These are phyloP conservation scores for Fusarium hainanense DNA, from an alignment of 2,329 filamentous ascomycete genomes.

Conservation along the genomic window DNA sequence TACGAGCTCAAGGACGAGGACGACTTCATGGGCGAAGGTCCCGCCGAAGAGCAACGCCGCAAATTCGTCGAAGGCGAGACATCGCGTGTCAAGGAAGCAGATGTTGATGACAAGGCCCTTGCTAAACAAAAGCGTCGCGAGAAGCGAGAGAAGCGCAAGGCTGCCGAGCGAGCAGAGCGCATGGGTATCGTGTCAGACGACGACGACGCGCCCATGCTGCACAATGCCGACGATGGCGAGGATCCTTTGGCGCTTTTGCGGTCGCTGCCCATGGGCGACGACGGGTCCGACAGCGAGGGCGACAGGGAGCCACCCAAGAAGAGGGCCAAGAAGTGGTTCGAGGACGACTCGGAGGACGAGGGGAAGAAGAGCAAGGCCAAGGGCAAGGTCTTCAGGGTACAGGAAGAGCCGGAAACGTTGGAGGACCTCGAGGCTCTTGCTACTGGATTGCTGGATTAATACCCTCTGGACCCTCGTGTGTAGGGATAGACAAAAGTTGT, in stretches of 20 bases:
- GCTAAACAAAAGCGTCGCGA: conserved; percentile 82
- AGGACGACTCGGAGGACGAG: conserved; percentile 72
- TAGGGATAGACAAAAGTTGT: conserved; percentile 39
- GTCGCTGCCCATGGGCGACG: conserved; percentile 62
- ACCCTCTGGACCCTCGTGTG: conserved; percentile 43
- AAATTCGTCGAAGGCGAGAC: conserved; percentile 83
- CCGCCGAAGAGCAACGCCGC: conserved; percentile 78
- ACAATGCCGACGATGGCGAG: conserved; percentile 45
- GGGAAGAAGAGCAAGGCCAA: conserved; percentile 50
- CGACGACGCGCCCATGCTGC: conserved; percentile 50
- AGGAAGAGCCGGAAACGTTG: conserved; percentile 79
- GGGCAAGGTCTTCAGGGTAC: conserved; percentile 69
- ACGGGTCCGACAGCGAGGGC: conserved; percentile 49
- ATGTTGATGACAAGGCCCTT: conserved; percentile 83
- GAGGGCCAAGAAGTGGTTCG: conserved; percentile 83
- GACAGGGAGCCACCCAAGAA: conserved; percentile 60
- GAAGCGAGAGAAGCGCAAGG: conserved; percentile 80
- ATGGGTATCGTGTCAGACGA: conserved; percentile 43
- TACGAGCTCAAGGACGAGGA: conserved; percentile 91
- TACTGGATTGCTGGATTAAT: conserved; percentile 72
- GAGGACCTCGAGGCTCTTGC: conserved; percentile 83
- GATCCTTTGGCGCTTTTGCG: conserved; percentile 65
- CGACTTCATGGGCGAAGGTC: conserved; percentile 79
- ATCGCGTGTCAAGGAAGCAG: conserved; percentile 76
- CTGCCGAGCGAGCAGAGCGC: conserved; percentile 63